phyloP scores from a whole-genome alignment of 2,329 filamentous ascomycete genomes.

The Sphaerostilbella broomeana region DNA sequence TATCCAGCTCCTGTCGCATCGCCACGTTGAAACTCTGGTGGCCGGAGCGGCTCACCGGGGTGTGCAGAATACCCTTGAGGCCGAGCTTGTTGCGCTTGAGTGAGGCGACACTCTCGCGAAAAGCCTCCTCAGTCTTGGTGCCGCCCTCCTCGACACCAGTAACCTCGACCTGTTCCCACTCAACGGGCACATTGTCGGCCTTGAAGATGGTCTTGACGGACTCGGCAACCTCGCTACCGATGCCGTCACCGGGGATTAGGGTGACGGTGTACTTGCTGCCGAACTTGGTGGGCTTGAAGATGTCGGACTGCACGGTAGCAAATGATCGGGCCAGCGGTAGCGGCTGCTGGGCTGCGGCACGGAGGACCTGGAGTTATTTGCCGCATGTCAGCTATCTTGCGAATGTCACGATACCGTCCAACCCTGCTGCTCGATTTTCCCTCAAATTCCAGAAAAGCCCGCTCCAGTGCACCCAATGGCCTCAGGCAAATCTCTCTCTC shows the following conservation, averaged over 20 bases:
- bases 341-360: constrained; percentile 40
- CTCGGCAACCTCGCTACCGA: constrained; percentile 95
- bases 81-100: constrained; percentile 98
- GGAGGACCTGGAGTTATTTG: constrained; percentile 40
- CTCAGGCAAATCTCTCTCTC: constrained; percentile 1
- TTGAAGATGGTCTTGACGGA: constrained; percentile 99
- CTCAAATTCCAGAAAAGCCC: not conserved
- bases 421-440: not conserved
- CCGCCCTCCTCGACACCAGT: constrained; percentile 77
- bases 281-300: constrained; percentile 98
- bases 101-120: constrained; percentile 90
- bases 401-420: not conserved
- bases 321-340: constrained; percentile 50
- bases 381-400: constrained; percentile 19
- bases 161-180: constrained; percentile 98
- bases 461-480: constrained; percentile 3
- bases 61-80: constrained; percentile 98
- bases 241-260: constrained; percentile 96
- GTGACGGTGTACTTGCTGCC: constrained; percentile 99
- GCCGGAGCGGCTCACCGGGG: constrained; percentile 89
- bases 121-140: constrained; percentile 87
- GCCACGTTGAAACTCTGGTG: constrained; percentile 99
- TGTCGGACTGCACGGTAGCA: constrained; percentile 84
- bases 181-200: constrained; percentile 95
- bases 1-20: constrained; percentile 97